phyloP scores from a whole-genome alignment of 805 yeast species.

The Cyberlindnera maclurae region DNA sequence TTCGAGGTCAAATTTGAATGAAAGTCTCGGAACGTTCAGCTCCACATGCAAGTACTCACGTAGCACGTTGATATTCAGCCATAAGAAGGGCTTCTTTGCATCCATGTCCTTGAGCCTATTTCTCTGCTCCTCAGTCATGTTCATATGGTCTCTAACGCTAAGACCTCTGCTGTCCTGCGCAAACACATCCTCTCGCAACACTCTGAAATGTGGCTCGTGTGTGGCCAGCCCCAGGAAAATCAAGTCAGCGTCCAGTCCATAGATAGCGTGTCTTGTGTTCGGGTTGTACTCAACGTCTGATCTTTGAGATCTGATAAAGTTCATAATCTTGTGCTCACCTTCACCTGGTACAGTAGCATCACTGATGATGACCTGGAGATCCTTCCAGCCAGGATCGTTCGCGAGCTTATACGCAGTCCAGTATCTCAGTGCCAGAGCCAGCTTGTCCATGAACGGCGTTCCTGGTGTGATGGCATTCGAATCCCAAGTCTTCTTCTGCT shows the following conservation, averaged over 20 bases:
- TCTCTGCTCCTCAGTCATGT: conserved; percentile 54
- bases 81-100: conserved; percentile 73
- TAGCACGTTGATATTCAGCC: conserved; percentile 85
- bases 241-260: conserved; percentile 96
- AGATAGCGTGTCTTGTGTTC: conserved; percentile 91
- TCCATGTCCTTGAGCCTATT: conserved; percentile 28
- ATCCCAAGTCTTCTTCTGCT: conserved; percentile 81
- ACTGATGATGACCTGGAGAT: conserved; percentile 80
- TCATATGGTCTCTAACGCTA: conserved; percentile 41
- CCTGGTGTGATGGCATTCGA: conserved; percentile 98
- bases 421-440: conserved; percentile 76
- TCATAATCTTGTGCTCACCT: conserved; percentile 98
- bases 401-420: conserved; percentile 90
- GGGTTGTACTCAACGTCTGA: conserved; percentile 83
- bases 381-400: conserved; percentile 90
- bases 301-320: conserved; percentile 85
- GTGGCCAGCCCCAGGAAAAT: conserved; percentile 94
- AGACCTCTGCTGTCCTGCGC: conserved; percentile 48
- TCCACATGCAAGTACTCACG: conserved; percentile 87
- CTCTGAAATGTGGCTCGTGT: conserved; percentile 94
- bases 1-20: conserved; percentile 80
- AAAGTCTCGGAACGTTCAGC: conserved; percentile 57
- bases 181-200: conserved; percentile 93
- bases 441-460: conserved; percentile 91
- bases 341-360: conserved; percentile 99